Conservation (phyloP, 108 stramenopile genomes). For the Cyclostephanos invisitatus region DNA sequence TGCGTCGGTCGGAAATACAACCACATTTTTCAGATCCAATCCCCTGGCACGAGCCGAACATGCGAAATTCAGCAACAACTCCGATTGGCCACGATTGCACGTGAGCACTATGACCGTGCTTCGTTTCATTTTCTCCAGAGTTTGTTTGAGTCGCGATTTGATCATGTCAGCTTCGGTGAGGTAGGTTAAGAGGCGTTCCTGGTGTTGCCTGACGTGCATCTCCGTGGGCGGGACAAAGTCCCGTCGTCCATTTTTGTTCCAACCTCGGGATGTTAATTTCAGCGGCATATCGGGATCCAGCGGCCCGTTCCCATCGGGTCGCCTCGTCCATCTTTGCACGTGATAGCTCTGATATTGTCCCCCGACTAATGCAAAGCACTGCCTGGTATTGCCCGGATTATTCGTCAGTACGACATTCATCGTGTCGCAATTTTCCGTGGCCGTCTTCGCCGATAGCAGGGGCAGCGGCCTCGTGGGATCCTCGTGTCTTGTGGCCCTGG, state of each 20-base stretch:
- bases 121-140: constrained; percentile 19
- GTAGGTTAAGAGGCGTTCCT: constrained; percentile 25
- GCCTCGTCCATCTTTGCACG: constrained; percentile 47
- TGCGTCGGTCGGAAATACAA: constrained; percentile 53
- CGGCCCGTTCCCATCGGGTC: constrained; percentile 5
- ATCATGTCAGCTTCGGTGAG: constrained; percentile 27
- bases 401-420: constrained; percentile 49
- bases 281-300: constrained; percentile 29
- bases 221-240: constrained; percentile 22
- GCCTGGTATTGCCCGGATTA: constrained; percentile 21
- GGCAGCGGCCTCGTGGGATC: constrained; percentile 21
- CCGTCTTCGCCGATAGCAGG: constrained; percentile 24
- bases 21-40: constrained; percentile 41
- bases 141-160: constrained; percentile 16
- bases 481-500: constrained; percentile 13
- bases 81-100: constrained; percentile 48
- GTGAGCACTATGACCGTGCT: constrained; percentile 38
- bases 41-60: constrained; percentile 44
- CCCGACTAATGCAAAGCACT: constrained; percentile 41
- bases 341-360: constrained; percentile 48
- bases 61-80: constrained; percentile 49
- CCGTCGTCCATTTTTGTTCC: constrained; percentile 28
- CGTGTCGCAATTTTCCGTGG: constrained; percentile 49
- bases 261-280: constrained; percentile 34
- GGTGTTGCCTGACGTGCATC: constrained; percentile 17